A percentile compares a stretch with the other conserved stretches of the same genome.
Evolutionary conservation across 306 rosid genomes (phyloP).

Genomic region (Quercus gilva): DNA sequence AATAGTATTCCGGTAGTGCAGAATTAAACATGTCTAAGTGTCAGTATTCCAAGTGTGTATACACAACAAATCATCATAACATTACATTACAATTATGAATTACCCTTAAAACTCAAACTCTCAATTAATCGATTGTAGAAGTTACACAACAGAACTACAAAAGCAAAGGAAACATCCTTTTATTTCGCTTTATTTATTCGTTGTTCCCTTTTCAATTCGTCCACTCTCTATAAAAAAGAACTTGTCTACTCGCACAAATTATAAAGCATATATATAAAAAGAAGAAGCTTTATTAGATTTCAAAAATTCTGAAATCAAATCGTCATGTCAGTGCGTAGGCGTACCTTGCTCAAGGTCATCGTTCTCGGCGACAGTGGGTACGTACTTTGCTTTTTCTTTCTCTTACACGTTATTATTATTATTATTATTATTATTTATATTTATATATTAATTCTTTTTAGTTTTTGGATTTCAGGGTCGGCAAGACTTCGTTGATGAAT

Average conservation of each 20-base stretch:
- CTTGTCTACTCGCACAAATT: constrained; percentile 13
- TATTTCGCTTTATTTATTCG: too few relatives aligned
- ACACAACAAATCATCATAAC: too few relatives aligned
- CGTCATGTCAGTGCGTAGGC: constrained; percentile 81
- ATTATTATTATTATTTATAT: background rate
- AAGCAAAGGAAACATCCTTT: too few relatives aligned
- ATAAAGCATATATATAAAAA: constrained; percentile 6
- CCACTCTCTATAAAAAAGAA: background rate
- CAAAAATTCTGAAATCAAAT: background rate
- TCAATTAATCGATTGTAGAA: too few relatives aligned
- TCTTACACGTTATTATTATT: background rate
- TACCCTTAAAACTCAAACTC: too few relatives aligned
- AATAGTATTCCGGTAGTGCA: too few relatives aligned
- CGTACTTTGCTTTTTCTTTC: constrained; percentile 26
- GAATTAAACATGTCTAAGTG: too few relatives aligned
- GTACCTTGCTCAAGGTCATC: constrained; percentile 98
- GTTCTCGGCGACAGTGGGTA: constrained; percentile 99
- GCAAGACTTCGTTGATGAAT: constrained; percentile 95
- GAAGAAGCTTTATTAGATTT: background rate
- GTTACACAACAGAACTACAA: too few relatives aligned
- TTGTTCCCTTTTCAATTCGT: background rate
- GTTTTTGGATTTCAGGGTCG: constrained; percentile 62
- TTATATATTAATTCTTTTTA: background rate
- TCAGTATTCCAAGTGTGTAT: too few relatives aligned
- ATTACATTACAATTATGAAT: too few relatives aligned